These are phyloP conservation scores for Heimioporus retisporus DNA, from an alignment of 1,284 basidiomycete species.

Conservation along the genomic window DNA sequence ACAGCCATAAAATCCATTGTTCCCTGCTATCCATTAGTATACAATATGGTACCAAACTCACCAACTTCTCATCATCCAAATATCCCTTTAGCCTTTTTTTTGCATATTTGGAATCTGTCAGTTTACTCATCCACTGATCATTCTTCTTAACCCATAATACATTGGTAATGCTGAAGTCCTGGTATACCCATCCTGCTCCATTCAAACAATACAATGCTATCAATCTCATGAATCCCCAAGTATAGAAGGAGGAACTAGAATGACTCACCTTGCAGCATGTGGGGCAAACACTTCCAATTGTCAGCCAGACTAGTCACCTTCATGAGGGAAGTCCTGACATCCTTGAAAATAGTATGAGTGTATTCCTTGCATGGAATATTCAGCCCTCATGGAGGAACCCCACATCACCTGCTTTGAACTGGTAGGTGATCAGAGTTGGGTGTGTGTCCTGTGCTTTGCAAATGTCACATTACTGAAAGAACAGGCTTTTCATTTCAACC, in stretches of 20 bases:
- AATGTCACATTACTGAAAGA: too few relatives aligned
- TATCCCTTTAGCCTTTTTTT: background rate
- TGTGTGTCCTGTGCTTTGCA: too few relatives aligned
- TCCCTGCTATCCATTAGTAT: constrained; percentile 16
- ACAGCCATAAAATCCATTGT: constrained; percentile 26
- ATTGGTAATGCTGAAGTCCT: constrained; percentile 21
- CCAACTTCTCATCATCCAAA: constrained; percentile 17
- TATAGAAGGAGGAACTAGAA: background rate
- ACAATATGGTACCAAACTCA: too few relatives aligned
- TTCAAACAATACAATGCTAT: constrained; percentile 13
- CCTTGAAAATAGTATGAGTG: constrained; percentile 13
- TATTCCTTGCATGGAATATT: constrained; percentile 10
- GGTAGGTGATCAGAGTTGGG: too few relatives aligned
- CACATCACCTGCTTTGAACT: too few relatives aligned
- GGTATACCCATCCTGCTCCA: constrained; percentile 19
- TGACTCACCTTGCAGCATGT: background rate
- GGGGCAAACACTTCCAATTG: background rate
- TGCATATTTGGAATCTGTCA: constrained; percentile 24
- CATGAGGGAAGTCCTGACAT: constrained; percentile 7
- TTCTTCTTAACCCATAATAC: constrained; percentile 5
- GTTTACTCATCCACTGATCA: background rate
- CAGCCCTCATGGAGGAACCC: background rate
- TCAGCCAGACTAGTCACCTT: background rate
- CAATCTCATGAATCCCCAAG: too few relatives aligned
- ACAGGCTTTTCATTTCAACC: too few relatives aligned